Evolutionary conservation across 495 filamentous ascomycete species (phyloP), one percentile per base, ranked within the genome.

Genomic region (Pseudomonodictys pantanalensis): DNA sequence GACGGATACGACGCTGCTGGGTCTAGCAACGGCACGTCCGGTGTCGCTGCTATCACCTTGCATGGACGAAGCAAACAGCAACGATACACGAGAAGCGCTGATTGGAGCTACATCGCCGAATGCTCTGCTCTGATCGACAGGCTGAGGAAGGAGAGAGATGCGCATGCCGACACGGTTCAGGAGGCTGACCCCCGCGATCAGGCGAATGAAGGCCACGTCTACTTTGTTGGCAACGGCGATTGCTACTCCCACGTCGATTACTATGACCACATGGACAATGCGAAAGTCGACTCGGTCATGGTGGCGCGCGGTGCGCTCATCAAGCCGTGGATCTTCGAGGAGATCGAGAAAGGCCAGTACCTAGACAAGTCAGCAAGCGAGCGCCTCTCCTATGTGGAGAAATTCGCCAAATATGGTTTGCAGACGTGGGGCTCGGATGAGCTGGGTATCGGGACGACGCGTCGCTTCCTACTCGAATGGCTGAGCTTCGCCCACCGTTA

Each of bases 261-360:
- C 70, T 83, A 84, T 53, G 71, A 84, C 38, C 89, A 93, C 68
- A 77, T 97, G 44, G 78, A 84, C 26, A 80, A 89, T 50, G 82
- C 88, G 24, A 80, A 81, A 22, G 91, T 96, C 17, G 91, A 96
- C 74, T 82, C 81, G 9, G 88, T 95, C 60, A 97, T 97, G 92
- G 80, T 96, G 50, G 92, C 83, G 12, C 85, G 92, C 52, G 92
- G 92, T 42, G 92, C 92, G 5, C 76, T 97, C 57, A 87, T 97
- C 73, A 98, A 97, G 75, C 91, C 95, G 1, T 98, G 93, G 93
- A 73, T 98, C 48, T 98, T 97, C 69, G 93, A 97, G 69, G 93
- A 98, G 72, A 97, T 98, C 58, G 83, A 87, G 58, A 79, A 82
- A 30, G 87, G 89, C 1, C 95, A 97, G 72, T 96, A 97, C 64